These are phyloP conservation scores for Hysterium pulicare DNA, from an alignment of 2,329 filamentous ascomycete genomes.

Conservation along the genomic window DNA sequence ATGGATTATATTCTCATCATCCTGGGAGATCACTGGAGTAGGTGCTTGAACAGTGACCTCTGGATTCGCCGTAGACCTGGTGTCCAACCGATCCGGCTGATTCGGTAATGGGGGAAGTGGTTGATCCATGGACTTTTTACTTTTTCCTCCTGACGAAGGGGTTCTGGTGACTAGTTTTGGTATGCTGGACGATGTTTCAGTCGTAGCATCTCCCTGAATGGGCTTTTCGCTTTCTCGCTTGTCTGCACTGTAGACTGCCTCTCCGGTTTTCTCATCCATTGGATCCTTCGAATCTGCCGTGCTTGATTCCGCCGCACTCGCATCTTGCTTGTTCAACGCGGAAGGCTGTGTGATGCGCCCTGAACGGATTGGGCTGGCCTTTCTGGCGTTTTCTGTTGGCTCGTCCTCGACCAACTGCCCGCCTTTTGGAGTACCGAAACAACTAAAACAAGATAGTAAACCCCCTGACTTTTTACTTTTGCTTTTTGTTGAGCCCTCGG, in stretches of 20 bases:
- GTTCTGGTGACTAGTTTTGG: constrained; percentile 30
- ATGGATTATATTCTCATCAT: constrained; percentile 44
- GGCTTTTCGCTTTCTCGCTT: constrained; percentile 16
- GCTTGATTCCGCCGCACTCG: constrained; percentile 41
- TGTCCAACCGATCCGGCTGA: constrained; percentile 32
- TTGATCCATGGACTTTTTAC: constrained; percentile 28
- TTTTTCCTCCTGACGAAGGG: constrained; percentile 26
- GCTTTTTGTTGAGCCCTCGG: constrained; percentile 34
- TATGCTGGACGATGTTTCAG: constrained; percentile 11
- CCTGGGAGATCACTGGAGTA: constrained; percentile 41
- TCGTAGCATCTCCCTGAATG: constrained; percentile 18
- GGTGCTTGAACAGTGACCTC: constrained; percentile 44
- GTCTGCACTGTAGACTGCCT: constrained; percentile 16
- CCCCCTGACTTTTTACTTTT: constrained; percentile 41
- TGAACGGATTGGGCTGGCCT: constrained; percentile 35
- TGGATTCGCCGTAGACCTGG: constrained; percentile 22
- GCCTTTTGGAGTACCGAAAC: constrained; percentile 63
- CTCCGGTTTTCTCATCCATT: constrained; percentile 43
- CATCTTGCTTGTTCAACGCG: constrained; percentile 40
- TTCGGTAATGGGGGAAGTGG: constrained; percentile 24
- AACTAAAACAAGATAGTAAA: constrained; percentile 57
- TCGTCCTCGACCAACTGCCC: constrained; percentile 40
- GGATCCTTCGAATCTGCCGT: constrained; percentile 44
- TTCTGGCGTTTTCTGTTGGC: constrained; percentile 46
- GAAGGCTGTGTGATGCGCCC: constrained; percentile 50